Evolutionary conservation across 495 filamentous ascomycete genomes (phyloP), one percentile per base, ranked within the genome.

Genomic region (Astrothelium subdiscretum): DNA sequence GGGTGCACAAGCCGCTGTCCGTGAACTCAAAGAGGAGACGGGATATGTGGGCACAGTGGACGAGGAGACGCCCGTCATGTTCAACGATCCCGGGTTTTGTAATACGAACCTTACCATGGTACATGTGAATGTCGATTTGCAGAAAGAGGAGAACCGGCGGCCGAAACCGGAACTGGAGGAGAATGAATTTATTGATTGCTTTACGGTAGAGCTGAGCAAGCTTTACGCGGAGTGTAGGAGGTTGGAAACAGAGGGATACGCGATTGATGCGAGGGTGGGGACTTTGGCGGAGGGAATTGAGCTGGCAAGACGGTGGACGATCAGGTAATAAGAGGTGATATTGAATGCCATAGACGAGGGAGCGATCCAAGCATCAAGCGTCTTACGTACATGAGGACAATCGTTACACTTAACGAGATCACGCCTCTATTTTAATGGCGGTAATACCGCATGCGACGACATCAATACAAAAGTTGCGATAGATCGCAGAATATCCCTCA

Each of bases 21-120:
- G 92, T n/a, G 92, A 97, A 70, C 78, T 98, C 63, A 90, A 84
- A 66, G 94, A 98, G 73, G 94, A 98, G 74, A 96, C 94, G 0
- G 94, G 94, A 4, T 97, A 94, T 71, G 81, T 90, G 32, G 91
- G 87, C 20, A 67, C 62, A 61, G 70, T 72, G 62, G 74, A 80
- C 44, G 79, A 87, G 70, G 82, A 81, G 10, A 89, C 86, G 61
- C 83, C 86, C 31, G 65, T 65, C 11, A 68, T 73, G 70, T 61
- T 65, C 20, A 67, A 63, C 59, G 72, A 76, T 63, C 73, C 73
- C n/a, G 73, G 73, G 15, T 71, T 74, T 70, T 32, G 51, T 27
- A 52, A 32, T 20, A 69, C 67, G 20, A 63, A 69, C 29, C 57
- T 59, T 2, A 68, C 60, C 5, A 52, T 63, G 67, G 40, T 64